Evolutionary conservation across 495 filamentous ascomycete genomes (phyloP), one percentile per base, ranked within the genome.

Genomic region (Tuber calosporum): DNA sequence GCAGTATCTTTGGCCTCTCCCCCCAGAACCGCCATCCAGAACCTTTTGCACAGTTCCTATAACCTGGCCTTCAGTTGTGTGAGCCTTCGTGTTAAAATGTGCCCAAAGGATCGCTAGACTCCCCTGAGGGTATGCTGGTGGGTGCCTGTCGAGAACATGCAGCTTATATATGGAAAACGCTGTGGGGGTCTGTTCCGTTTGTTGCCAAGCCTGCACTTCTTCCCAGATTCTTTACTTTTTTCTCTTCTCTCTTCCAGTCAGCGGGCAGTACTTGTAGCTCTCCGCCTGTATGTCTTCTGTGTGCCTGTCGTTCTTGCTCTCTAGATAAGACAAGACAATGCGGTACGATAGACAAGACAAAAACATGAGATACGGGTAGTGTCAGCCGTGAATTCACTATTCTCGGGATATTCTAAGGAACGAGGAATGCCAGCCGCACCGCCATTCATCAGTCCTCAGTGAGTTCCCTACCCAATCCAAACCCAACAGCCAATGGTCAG

Each of bases 221-320:
- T 26, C 22, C 48, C 48, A 26, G 8, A n/a, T 68, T 69, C 68
- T 26, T 66, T 77, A 66, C 42, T 67, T 38, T 66, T 38, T 17
- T 39, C 17, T 67, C 42, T 45, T 72, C 41, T 66, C 6, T 34
- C 40, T 41, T 20, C 34, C n/a, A 58, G 48, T 8, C n/a, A 30
- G 26, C 11, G 48, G 48, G 8, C 9, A 58, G 11, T 1, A n/a
- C n/a, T n/a, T n/a, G n/a, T n/a, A 30, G 48, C 20, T 26, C n/a
- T 58, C n/a, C 9, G 45, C 22, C 22, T 2, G 22, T n/a, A 20
- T n/a, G 43, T 8, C 45, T 13, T 8, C 22, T 58, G n/a, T 13
- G 22, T 26, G n/a, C 13, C 48, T 53, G 22, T 7, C 43, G 22
- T 53, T 53, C 22, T 40, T 7, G 39, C 39, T n/a, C 26, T 62